These are phyloP conservation scores for Bacidia gigantensis DNA, from an alignment of 495 filamentous ascomycete species.

Conservation along the genomic window DNA sequence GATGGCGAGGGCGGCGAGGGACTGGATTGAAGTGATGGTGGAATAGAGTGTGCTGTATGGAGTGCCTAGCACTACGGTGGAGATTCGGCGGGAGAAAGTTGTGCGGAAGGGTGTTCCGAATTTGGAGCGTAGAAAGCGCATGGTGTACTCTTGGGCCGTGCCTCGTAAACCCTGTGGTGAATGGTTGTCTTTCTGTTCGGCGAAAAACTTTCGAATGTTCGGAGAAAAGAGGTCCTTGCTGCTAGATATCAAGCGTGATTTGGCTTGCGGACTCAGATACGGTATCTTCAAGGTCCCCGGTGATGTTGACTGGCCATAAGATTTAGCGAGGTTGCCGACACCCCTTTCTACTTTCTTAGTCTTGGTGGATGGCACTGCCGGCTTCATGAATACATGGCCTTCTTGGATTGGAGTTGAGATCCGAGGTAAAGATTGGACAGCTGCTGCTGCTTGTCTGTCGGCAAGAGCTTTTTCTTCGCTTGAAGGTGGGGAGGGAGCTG, in stretches of 20 bases:
- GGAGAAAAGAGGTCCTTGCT: conserved; percentile 2
- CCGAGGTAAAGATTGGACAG: conserved; percentile 33
- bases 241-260: background rate
- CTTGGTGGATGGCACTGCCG: conserved; percentile 34
- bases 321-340: conserved; percentile 40
- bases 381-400: conserved; percentile 42
- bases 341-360: conserved; percentile 36
- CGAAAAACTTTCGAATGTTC: conserved; percentile 25
- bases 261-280: conserved; percentile 1
- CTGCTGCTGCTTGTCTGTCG: conserved; percentile 19
- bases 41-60: conserved; percentile 50
- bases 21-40: conserved; percentile 56
- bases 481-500: conserved; percentile 22
- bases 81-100: conserved; percentile 47
- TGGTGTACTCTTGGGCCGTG: conserved; percentile 24
- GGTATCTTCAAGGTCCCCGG: conserved; percentile 8
- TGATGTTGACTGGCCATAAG: conserved; percentile 41
- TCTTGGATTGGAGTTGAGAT: conserved; percentile 39
- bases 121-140: conserved; percentile 33
- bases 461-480: conserved; percentile 18
- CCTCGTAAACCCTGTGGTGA: conserved; percentile 28
- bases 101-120: conserved; percentile 59
- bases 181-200: conserved; percentile 28
- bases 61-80: conserved; percentile 49
- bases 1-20: conserved; percentile 54